These are phyloP conservation scores for Trypanosoma avium DNA, from an alignment of 208 protist genomes.

Conservation along the genomic window DNA sequence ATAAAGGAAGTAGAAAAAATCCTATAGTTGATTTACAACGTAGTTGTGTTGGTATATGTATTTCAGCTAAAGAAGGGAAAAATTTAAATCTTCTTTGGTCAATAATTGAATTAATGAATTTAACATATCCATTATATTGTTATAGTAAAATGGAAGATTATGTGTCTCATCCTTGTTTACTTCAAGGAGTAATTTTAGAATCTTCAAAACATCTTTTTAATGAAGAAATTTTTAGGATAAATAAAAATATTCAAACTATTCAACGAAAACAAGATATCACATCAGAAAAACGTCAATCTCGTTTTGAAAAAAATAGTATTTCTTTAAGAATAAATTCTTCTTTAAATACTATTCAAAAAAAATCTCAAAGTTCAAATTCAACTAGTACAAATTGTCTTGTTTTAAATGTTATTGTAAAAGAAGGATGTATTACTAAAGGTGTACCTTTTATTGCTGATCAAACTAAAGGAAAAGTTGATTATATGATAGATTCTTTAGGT, in stretches of 20 bases:
- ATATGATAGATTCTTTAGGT: constrained; percentile 81
- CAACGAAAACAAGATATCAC: constrained; percentile 48
- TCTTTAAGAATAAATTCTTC: constrained; percentile 36
- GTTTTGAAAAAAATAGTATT: constrained; percentile 44
- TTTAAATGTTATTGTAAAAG: constrained; percentile 67
- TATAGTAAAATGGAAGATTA: constrained; percentile 42
- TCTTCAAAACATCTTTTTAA: constrained; percentile 91
- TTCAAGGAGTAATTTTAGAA: constrained; percentile 84
- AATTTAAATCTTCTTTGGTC: constrained; percentile 70
- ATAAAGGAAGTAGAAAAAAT: constrained; percentile 57
- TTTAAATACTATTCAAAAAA: constrained; percentile 30
- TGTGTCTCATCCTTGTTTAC: constrained; percentile 54
- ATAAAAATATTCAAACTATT: constrained; percentile 40
- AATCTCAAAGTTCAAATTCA: constrained; percentile 55
- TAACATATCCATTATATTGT: constrained; percentile 42
- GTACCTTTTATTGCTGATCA: constrained; percentile 90
- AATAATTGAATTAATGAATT: constrained; percentile 50
- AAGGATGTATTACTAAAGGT: constrained; percentile 74
- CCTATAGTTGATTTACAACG: constrained; percentile 71
- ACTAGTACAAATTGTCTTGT: constrained; percentile 78
- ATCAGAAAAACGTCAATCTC: constrained; percentile 16
- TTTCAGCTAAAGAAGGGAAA: constrained; percentile 57
- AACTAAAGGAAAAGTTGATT: constrained; percentile 69
- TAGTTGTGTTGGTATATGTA: constrained; percentile 72
- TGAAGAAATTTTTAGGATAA: constrained; percentile 81